Percentiles rank a stretch among this genome's conserved stretches.
Conservation (phyloP, 805 yeast genomes). For the Komagataella mondaviorum region DNA sequence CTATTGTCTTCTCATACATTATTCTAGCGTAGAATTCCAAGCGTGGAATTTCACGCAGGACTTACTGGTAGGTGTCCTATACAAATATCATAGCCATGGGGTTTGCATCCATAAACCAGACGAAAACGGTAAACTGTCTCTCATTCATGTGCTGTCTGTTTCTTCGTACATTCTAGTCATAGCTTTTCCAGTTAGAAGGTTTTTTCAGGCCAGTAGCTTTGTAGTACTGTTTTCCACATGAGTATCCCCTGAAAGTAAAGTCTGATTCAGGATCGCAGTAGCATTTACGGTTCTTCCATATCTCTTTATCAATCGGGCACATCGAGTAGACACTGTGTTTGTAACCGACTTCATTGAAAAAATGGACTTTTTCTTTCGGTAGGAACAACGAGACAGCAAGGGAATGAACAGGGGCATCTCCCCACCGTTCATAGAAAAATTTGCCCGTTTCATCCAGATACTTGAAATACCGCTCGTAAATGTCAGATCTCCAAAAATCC, state of each 20-base stretch:
- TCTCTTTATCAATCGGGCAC: slow-evolving; percentile 59
- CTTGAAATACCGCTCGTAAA: slow-evolving; percentile 40
- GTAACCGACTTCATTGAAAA: slow-evolving; percentile 75
- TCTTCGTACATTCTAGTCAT: slow-evolving; percentile 1
- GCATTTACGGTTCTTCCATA: slow-evolving; percentile 47
- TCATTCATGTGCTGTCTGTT: not conserved
- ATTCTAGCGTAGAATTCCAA: too few species aligned
- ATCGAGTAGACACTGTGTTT: slow-evolving; percentile 67
- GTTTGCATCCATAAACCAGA: not conserved
- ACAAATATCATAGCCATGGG: too few species aligned
- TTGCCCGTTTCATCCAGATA: slow-evolving; percentile 48
- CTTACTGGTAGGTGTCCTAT: too few species aligned
- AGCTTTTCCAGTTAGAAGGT: slow-evolving; percentile 16
- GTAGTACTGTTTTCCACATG: slow-evolving; percentile 19
- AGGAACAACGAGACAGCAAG: slow-evolving; percentile 47
- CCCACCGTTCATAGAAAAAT: slow-evolving; percentile 69
- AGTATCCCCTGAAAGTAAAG: slow-evolving; percentile 31
- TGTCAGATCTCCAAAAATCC: slow-evolving; percentile 42
- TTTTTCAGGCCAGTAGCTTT: slow-evolving; percentile 12
- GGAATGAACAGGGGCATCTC: slow-evolving; percentile 66
- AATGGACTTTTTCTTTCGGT: slow-evolving; percentile 52
- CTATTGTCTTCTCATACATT: too few species aligned
- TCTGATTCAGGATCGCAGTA: slow-evolving; percentile 58
- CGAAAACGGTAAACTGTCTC: not conserved
- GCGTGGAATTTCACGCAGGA: too few species aligned